Evolutionary conservation across 352 stramenopile species (phyloP).

Genomic region (Elongisporangium prolatum): DNA sequence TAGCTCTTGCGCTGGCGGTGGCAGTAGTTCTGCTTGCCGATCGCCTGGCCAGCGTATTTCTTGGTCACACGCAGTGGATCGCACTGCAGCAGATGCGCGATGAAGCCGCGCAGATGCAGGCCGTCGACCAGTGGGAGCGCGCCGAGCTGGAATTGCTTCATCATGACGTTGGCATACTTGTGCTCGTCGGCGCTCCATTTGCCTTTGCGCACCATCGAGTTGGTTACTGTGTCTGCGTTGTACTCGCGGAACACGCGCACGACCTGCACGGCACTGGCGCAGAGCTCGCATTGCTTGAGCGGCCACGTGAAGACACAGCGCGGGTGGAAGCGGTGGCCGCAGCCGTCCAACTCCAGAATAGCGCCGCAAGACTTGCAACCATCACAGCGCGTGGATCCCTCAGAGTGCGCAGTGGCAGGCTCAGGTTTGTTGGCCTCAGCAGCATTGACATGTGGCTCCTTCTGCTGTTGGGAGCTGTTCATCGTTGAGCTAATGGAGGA

Average conservation of each 20-base stretch:
- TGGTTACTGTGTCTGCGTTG: constrained; percentile 20
- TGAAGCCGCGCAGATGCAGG: constrained; percentile 68
- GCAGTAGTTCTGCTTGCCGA: constrained; percentile 79
- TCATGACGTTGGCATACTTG: constrained; percentile 79
- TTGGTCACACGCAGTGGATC: constrained; percentile 80
- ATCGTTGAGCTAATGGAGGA: constrained; percentile 23
- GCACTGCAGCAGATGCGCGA: constrained; percentile 73
- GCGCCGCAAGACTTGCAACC: constrained; percentile 68
- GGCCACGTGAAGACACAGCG: constrained; percentile 74
- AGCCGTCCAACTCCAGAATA: constrained; percentile 59
- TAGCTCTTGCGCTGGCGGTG: constrained; percentile 56
- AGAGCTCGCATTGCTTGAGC: constrained; percentile 57
- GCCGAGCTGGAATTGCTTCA: constrained; percentile 78
- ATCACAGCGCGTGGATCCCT: constrained; percentile 61
- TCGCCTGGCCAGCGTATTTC: constrained; percentile 67
- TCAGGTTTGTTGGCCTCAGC: background rate
- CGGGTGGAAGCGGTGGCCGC: constrained; percentile 73
- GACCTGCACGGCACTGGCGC: constrained; percentile 27
- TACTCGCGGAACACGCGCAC: constrained; percentile 51
- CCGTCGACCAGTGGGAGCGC: constrained; percentile 58
- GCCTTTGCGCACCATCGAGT: constrained; percentile 56
- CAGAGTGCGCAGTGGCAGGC: constrained; percentile 2
- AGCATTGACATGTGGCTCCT: constrained; percentile 1
- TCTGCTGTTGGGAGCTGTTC: constrained; percentile 6
- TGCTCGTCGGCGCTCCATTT: constrained; percentile 76